Evolutionary conservation across 768 basidiomycete species (phyloP).

Genomic region (Boletales sp.): DNA sequence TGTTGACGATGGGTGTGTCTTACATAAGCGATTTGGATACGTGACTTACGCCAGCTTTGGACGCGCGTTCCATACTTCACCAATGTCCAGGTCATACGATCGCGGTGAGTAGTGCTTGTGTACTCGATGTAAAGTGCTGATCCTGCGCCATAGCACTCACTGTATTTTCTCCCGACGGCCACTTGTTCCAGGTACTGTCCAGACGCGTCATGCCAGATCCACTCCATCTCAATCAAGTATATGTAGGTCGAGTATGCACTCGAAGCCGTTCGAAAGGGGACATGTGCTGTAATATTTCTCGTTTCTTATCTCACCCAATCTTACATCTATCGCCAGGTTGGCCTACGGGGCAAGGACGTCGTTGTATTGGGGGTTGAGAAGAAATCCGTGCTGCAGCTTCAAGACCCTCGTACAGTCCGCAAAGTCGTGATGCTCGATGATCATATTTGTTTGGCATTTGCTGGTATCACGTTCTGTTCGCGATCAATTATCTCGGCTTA

Average conservation of each 20-base stretch:
- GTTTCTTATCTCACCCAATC: not conserved
- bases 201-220: conserved; percentile 25
- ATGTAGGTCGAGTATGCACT: conserved; percentile 94
- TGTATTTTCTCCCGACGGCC: conserved; percentile 98
- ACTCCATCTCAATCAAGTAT: conserved; percentile 14
- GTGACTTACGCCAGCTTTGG: conserved; percentile 25
- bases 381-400: conserved; percentile 95
- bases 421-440: conserved; percentile 99
- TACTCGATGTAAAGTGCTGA: not conserved
- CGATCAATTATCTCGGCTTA: conserved; percentile 10
- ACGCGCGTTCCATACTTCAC: conserved; percentile 50
- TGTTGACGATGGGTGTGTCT: conserved; percentile 1
- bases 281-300: conserved; percentile 74
- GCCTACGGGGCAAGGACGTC: conserved; percentile 90
- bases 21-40: conserved; percentile 23
- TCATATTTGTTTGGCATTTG: conserved; percentile 95
- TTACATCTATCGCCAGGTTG: conserved; percentile 57
- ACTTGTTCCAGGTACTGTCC: conserved; percentile 84
- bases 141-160: conserved; percentile 69
- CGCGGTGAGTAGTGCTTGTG: conserved; percentile 62
- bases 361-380: conserved; percentile 98
- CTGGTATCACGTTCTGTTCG: conserved; percentile 55
- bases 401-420: conserved; percentile 95
- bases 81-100: conserved; percentile 95
- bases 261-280: conserved; percentile 97